phyloP scores from a whole-genome alignment of 2,329 filamentous ascomycete genomes.

The Fusarium sp. region DNA sequence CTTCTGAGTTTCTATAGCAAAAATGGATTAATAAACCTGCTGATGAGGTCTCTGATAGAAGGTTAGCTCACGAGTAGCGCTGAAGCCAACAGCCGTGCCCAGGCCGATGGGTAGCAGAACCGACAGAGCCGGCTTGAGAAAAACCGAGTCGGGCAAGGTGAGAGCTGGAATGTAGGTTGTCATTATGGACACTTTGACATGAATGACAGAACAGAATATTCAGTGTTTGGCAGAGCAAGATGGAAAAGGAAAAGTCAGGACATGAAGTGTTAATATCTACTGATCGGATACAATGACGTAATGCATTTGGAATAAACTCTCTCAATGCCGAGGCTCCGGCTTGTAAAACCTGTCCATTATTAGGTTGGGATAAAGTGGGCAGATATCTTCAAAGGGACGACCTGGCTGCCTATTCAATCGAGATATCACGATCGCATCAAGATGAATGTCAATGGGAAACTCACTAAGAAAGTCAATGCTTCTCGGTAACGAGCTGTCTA shows the following conservation, averaged over 20 bases:
- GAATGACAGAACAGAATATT: neutral
- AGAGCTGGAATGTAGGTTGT: constrained; percentile 83
- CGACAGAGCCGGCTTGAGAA: constrained; percentile 77
- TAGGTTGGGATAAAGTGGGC: constrained; percentile 21
- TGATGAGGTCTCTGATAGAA: constrained; percentile 1
- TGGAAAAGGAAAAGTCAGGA: neutral
- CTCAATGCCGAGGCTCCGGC: constrained; percentile 16
- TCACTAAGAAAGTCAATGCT: constrained; percentile 2
- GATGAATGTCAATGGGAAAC: neutral
- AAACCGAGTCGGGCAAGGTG: constrained; percentile 78
- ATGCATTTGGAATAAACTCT: constrained; percentile 28
- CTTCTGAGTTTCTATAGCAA: constrained; percentile 65
- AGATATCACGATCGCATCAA: constrained; percentile 22
- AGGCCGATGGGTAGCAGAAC: constrained; percentile 80
- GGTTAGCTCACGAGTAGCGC: constrained; percentile 68
- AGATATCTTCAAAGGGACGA: constrained; percentile 27
- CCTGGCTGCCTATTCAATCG: neutral
- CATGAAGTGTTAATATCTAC: constrained; percentile 19
- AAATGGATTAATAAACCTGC: constrained; percentile 1
- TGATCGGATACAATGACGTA: constrained; percentile 42
- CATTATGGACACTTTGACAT: constrained; percentile 63
- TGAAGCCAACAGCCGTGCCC: constrained; percentile 79
- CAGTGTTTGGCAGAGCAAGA: constrained; percentile 8
- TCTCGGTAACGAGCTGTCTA: constrained; percentile 28
- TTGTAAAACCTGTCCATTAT: constrained; percentile 10